A percentile compares a stretch with the other conserved stretches of the same genome.
These are phyloP conservation scores for Lepidium campestre DNA, from an alignment of 441 rosid genomes.

Conservation along the genomic window DNA sequence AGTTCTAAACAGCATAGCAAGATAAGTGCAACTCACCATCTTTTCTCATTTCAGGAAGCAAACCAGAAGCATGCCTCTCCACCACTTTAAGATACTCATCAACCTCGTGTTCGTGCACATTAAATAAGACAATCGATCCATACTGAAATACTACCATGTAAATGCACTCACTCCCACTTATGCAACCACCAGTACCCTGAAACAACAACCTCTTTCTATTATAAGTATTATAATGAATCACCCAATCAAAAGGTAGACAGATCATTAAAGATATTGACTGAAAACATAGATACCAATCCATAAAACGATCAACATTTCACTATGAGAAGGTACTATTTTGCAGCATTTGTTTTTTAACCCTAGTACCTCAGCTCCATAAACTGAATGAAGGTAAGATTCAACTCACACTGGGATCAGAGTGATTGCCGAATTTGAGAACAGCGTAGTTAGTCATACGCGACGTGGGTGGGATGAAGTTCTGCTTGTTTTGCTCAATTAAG, in stretches of 20 bases:
- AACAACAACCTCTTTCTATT: background rate
- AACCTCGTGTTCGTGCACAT: conserved; percentile 71
- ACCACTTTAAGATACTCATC: conserved; percentile 79
- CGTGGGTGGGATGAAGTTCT: conserved; percentile 76
- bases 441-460: conserved; percentile 92
- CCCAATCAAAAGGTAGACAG: background rate
- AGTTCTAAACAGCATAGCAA: background rate
- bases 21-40: conserved; percentile 58
- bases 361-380: background rate
- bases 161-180: conserved; percentile 67
- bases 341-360: background rate
- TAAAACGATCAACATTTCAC: background rate
- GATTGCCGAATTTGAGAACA: conserved; percentile 75
- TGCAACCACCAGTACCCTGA: conserved; percentile 59
- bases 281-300: background rate
- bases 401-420: conserved; percentile 52
- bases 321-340: background rate
- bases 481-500: conserved; percentile 76
- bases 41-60: conserved; percentile 93
- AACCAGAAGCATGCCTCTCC: conserved; percentile 75
- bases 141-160: conserved; percentile 91
- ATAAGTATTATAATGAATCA: background rate
- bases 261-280: background rate
- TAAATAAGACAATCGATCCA: conserved; percentile 87
- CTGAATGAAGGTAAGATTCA: background rate